Evolutionary conservation across 2,329 filamentous ascomycete genomes (phyloP).

Genomic region (Neofusicoccum cordaticola): DNA sequence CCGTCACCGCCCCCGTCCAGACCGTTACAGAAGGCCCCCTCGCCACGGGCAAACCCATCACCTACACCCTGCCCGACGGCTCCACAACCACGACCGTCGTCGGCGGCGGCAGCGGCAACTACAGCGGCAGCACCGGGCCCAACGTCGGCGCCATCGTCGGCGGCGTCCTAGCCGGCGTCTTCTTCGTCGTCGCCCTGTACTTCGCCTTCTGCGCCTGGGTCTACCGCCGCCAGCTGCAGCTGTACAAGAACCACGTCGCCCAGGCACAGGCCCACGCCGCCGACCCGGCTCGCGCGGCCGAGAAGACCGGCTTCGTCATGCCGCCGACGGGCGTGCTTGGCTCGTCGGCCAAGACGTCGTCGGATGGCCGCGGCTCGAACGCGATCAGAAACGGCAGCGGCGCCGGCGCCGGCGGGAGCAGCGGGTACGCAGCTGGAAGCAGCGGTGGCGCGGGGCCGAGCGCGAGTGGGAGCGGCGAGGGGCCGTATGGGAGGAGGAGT

Average conservation of each 20-base stretch:
- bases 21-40: constrained; percentile 67
- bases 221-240: constrained; percentile 66
- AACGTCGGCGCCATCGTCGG: constrained; percentile 57
- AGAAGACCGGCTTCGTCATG: constrained; percentile 33
- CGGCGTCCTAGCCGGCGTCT: constrained; percentile 62
- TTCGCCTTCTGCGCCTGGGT: constrained; percentile 71
- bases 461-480: constrained; percentile 15
- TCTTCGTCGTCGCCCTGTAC: constrained; percentile 61
- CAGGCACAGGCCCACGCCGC: constrained; percentile 58
- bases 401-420: constrained; percentile 24
- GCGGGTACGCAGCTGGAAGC: constrained; percentile 30
- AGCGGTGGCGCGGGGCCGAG: not conserved
- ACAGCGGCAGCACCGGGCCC: constrained; percentile 29
- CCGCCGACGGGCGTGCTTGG: constrained; percentile 24
- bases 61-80: constrained; percentile 59
- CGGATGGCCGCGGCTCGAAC: not conserved
- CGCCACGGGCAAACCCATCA: constrained; percentile 65
- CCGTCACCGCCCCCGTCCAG: constrained; percentile 60
- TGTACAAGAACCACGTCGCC: constrained; percentile 69
- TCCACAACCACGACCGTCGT: constrained; percentile 39
- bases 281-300: constrained; percentile 37
- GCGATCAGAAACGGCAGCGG: constrained; percentile 20
- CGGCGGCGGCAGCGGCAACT: constrained; percentile 25
- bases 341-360: constrained; percentile 20
- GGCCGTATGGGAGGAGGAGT: constrained; percentile 20